Evolutionary conservation across 2,329 filamentous ascomycete genomes (phyloP).

Genomic region (Fusarium sterilihyphosum): DNA sequence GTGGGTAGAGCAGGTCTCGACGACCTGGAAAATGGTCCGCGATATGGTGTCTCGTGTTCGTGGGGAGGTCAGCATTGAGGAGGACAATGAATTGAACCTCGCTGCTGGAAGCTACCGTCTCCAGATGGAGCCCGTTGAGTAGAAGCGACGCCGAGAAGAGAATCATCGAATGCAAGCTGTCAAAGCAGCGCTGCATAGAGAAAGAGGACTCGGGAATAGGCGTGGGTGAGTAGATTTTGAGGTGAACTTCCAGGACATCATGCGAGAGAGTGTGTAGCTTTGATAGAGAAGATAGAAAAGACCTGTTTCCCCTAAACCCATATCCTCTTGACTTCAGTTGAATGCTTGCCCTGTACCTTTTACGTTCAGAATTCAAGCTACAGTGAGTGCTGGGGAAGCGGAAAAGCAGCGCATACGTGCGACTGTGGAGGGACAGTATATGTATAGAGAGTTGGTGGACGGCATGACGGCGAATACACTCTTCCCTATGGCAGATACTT

Average conservation of each 20-base stretch:
- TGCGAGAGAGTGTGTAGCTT: no score
- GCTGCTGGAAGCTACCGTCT: background rate
- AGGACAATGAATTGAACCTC: fast-evolving
- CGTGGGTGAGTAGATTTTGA: background rate
- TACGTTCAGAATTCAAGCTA: background rate
- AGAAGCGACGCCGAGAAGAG: background rate
- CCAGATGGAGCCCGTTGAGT: background rate
- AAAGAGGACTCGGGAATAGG: background rate
- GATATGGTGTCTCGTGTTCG: background rate
- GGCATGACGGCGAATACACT: background rate
- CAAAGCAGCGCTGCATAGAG: background rate
- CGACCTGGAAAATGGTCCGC: background rate
- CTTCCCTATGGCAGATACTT: background rate
- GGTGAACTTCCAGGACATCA: background rate
- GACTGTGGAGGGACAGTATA: background rate
- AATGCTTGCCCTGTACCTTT: fast-evolving
- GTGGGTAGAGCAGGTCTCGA: background rate
- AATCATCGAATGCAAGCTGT: background rate
- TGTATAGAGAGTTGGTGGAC: background rate
- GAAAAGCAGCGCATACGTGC: background rate
- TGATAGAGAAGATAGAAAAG: background rate
- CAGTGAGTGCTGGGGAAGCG: fast-evolving
- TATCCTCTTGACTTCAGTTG: no score
- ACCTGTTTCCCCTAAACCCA: background rate
- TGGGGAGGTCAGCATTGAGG: background rate